Evolutionary conservation across 257 asterid species (phyloP).

Genomic region (Solanum commersonii): DNA sequence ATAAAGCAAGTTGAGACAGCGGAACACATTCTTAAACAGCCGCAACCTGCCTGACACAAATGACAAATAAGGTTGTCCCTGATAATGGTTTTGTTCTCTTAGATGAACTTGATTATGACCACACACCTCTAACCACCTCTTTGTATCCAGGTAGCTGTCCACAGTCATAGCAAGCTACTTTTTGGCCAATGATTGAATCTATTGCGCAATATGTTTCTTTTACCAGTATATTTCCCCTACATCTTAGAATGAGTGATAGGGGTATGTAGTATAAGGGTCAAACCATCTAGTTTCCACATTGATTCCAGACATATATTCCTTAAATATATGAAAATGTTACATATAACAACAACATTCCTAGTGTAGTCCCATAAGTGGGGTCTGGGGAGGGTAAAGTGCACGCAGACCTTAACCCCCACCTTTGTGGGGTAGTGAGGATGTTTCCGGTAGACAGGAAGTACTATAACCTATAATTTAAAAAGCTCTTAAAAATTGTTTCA

Average conservation of each 20-base stretch:
- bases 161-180: background rate
- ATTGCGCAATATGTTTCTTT: background rate
- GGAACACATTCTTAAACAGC: background rate
- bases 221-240: background rate
- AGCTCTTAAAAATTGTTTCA: background rate
- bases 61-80: background rate
- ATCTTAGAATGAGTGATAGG: background rate
- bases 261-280: background rate
- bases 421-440: background rate
- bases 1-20: background rate
- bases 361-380: background rate
- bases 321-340: background rate
- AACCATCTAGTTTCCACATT: background rate
- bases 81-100: background rate
- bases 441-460: background rate
- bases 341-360: background rate
- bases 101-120: background rate
- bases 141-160: background rate
- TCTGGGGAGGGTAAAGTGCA: background rate
- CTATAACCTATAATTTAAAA: background rate
- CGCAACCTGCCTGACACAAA: background rate
- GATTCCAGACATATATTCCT: background rate
- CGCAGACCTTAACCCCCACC: background rate
- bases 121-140: background rate
- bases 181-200: background rate